Conservation (phyloP, 1,139 yeast species). For the Magnusiomyces suaveolens region DNA sequence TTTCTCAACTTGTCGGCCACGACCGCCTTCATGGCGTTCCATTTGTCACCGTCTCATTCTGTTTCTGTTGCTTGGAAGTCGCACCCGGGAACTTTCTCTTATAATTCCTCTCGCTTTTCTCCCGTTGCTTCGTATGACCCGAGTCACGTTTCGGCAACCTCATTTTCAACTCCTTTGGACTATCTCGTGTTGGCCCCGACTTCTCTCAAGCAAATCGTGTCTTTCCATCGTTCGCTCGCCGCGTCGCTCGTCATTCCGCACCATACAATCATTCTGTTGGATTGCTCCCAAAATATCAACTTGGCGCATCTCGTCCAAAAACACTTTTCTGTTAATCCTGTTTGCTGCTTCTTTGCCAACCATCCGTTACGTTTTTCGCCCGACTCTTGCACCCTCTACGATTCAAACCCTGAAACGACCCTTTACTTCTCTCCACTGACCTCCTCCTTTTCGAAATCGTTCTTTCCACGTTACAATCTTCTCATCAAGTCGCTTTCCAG, state of each 20-base stretch:
- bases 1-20: no score
- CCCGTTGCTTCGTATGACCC: constrained; percentile 13
- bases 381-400: constrained; percentile 9
- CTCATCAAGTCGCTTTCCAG: constrained; percentile 13
- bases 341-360: constrained; percentile 21
- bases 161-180: constrained; percentile 18
- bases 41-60: constrained; percentile 8
- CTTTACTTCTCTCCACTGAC: constrained; percentile 16
- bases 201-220: constrained; percentile 22
- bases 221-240: constrained; percentile 9
- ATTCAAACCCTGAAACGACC: constrained; percentile 14
- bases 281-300: constrained; percentile 26
- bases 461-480: constrained; percentile 1
- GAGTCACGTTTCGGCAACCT: constrained; percentile 3
- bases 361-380: constrained; percentile 16
- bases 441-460: constrained; percentile 6
- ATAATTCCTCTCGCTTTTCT: constrained; percentile 15
- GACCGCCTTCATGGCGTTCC: no score
- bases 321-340: constrained; percentile 23
- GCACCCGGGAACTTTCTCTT: no score
- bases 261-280: constrained; percentile 27
- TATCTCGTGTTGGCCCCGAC: constrained; percentile 26
- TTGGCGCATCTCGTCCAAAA: constrained; percentile 25
- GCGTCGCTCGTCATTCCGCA: constrained; percentile 18
- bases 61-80: constrained; percentile 16